Base-by-base conservation (phyloP, 129 eudicot species). In the Lonicera japonica region DNA sequence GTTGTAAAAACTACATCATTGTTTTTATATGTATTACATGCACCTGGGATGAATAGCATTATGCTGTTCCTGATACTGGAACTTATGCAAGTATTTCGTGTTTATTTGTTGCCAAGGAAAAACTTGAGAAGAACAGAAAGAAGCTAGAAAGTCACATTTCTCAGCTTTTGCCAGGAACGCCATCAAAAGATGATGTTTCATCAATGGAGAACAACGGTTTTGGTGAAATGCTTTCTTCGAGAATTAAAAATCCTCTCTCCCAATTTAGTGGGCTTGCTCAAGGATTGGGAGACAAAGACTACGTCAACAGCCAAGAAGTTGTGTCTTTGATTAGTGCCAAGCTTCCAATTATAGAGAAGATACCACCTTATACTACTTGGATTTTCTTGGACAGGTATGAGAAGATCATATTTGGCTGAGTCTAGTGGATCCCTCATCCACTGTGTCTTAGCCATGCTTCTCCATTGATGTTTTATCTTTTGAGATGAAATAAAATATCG, bases 281-380 rank as follows among this genome's bases (percentile, higher is more conserved):
- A 60, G 80, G 77, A 61, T 67, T 75, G 63, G 82, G 74, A 50
- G 90, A 87, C 51, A 77, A 72, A 56, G 94, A 83, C 59, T 34
- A 20, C 55, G 43, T 23, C 51, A 70, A 52, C 61, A 60, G 66
- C 63, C 82, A 81, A 22, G 96, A 84, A 65, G 81, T 69, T 70
- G 71, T 67, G 21, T 71, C 56, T 75, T 48, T 79, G n/a, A 61
- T 70, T 63, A 82, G 86, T 65, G 79, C 82, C 67, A 91, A 69
- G 69, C 82, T 91, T 73, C 96, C 94, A 12, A 55, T 40, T 62
- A 54, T 81, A 22, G 90, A 87, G 66, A 91, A 61, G 57, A 84
- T 87, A 63, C 96, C 97, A 56, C 80, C 87, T 21, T 91, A 83
- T 70, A 91, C 94, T 45, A 91, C 95, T 16, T 91, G 97, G 97